Base-by-base conservation (phyloP, 192 early-diverging fungal genomes). In the Allomyces macrogynus region DNA sequence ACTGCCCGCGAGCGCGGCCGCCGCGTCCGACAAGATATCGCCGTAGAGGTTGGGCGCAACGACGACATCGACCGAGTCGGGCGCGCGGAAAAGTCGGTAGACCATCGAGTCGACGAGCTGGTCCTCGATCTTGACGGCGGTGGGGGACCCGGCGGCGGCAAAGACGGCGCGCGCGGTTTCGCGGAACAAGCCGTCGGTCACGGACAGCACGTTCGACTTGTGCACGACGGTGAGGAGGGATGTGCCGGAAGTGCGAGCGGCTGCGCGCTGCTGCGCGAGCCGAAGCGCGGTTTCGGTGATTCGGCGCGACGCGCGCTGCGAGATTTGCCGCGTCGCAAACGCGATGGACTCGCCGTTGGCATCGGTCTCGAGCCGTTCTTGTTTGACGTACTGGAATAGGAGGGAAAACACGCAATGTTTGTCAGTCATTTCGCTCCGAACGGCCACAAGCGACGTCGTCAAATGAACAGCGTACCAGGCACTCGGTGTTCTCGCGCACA, bases 81-180 rank as follows among this genome's bases (percentile, higher is more conserved):
- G 93, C 71, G 95, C 95, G 67, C 93, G 88, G 86, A 95, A 98
- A 83, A 98, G 83, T 68, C 95, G 90, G 74, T 97, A 83, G 69
- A 98, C 95, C 95, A 98, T 98, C 23, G 95, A 98, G 67, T 98
- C 95, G 4, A 98, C 93, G 70, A 98, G 80, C 76, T 98, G 95
- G 77, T 98, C 95, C 67, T 98, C 90, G 72, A 92, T 78, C 49
- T 89, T 80, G 0, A 94, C 83, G 32, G 32, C 32, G 4, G 32
- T 8, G 32, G 32, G 32, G 32, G 32, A 40, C 32, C 32, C 32
- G 32, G 32, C 32, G 43, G 71, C 69, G 43, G 72, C 68, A 62
- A 72, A 79, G 68, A 88, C 84, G 60, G 67, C 70, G 64, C 86
- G 83, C 23, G 92, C 90, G 4, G 87, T 88, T 75, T 98, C 95